Conservation (phyloP, 108 stramenopile genomes). For the Chaetoceros tenuissimus region DNA sequence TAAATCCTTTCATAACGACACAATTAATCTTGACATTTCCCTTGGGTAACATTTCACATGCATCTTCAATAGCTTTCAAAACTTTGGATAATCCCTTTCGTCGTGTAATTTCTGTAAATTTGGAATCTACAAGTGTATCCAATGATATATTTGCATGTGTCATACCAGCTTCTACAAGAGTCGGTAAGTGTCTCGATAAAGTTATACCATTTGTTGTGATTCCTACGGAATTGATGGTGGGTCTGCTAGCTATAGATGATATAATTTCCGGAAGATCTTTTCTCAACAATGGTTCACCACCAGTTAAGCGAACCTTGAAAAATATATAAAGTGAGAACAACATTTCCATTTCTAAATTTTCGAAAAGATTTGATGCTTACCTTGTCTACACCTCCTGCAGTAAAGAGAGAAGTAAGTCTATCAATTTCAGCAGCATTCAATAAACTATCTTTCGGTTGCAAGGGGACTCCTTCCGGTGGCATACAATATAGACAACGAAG, state of each 20-base stretch:
- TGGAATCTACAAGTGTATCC: slow-evolving; percentile 83
- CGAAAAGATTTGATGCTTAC: slow-evolving; percentile 2
- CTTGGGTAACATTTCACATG: slow-evolving; percentile 23
- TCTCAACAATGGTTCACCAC: slow-evolving; percentile 93
- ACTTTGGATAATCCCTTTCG: slow-evolving; percentile 65
- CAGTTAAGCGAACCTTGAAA: slow-evolving; percentile 62
- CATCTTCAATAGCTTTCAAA: slow-evolving; percentile 58
- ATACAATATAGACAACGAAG: slow-evolving; percentile 97
- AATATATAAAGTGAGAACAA: slow-evolving; percentile 1
- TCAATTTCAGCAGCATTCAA: slow-evolving; percentile 79
- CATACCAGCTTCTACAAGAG: slow-evolving; percentile 82
- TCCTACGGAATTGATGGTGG: slow-evolving; percentile 49
- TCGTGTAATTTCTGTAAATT: slow-evolving; percentile 83
- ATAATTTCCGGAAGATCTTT: slow-evolving; percentile 70
- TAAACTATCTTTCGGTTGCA: slow-evolving; percentile 59
- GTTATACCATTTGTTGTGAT: slow-evolving; percentile 96
- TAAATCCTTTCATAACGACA: slow-evolving; percentile 90
- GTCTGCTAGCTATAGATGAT: slow-evolving; percentile 38
- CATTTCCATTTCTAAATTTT: neutral
- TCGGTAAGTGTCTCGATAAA: slow-evolving; percentile 53
- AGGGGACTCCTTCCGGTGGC: slow-evolving; percentile 92
- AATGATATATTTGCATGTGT: slow-evolving; percentile 89
- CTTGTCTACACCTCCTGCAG: slow-evolving; percentile 70
- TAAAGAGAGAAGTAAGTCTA: slow-evolving; percentile 69
- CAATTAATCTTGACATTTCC: slow-evolving; percentile 90